phyloP scores from a whole-genome alignment of 176 grass and related monocot species.

The Bromus sterilis region DNA sequence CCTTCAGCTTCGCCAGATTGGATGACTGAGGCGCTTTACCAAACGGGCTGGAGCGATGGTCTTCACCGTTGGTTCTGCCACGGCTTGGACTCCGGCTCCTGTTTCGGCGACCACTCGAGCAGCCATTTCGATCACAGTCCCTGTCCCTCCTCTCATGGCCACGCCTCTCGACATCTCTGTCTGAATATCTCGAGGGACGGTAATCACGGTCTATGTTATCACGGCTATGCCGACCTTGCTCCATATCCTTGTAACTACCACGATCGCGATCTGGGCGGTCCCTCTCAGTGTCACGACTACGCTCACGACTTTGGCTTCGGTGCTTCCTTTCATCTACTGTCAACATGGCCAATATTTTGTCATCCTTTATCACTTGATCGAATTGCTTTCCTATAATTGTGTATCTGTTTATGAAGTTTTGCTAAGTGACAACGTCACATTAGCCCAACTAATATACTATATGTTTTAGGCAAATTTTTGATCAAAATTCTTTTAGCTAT shows the following conservation, averaged over 20 bases:
- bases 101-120: conserved; percentile 23
- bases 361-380: too few relatives aligned
- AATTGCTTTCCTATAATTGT: too few relatives aligned
- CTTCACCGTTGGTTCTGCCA: conserved; percentile 30
- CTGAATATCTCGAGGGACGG: conserved; percentile 15
- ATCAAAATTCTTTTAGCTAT: too few relatives aligned
- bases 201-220: conserved; percentile 39
- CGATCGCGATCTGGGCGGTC: conserved; percentile 34
- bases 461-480: too few relatives aligned
- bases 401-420: too few relatives aligned
- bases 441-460: too few relatives aligned
- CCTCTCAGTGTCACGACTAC: conserved; percentile 12
- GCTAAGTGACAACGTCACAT: too few relatives aligned
- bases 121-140: conserved; percentile 42
- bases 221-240: conserved; percentile 16
- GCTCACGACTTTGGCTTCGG: conserved; percentile 35
- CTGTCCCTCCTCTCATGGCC: conserved; percentile 42
- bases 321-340: too few relatives aligned
- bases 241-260: conserved; percentile 41
- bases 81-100: conserved; percentile 42
- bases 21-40: conserved; percentile 50
- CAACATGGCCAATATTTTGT: too few relatives aligned
- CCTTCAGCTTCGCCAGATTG: conserved; percentile 83
- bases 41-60: conserved; percentile 48
- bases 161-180: conserved; percentile 31